A percentile compares a stretch with the other conserved stretches of the same genome.
phyloP scores from a whole-genome alignment of 371 early-diverging fungal genomes.

The Syncephalastrum sp. region DNA sequence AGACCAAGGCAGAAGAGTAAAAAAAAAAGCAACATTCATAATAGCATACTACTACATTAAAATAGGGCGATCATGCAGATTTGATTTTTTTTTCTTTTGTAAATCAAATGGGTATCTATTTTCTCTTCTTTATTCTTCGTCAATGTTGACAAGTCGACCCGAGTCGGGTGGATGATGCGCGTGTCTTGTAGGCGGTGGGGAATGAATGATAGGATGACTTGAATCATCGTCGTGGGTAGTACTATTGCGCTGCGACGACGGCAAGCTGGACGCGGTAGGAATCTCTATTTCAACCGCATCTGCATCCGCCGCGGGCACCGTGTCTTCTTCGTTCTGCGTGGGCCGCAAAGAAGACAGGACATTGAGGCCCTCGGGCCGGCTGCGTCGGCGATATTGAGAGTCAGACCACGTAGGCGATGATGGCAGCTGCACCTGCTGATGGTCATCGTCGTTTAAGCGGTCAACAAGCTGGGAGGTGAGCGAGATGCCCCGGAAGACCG shows the following conservation, averaged over 20 bases:
- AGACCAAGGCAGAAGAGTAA: constrained; percentile 13
- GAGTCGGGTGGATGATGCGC: constrained; percentile 10
- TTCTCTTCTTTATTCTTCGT: constrained; percentile 25
- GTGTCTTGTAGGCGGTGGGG: too few relatives aligned
- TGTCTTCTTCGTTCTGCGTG: constrained; percentile 12
- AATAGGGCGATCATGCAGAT: too few relatives aligned
- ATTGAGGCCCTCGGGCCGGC: not conserved
- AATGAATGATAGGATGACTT: not conserved
- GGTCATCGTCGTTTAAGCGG: constrained; percentile 31
- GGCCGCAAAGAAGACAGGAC: constrained; percentile 4
- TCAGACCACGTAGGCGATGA: constrained; percentile 26
- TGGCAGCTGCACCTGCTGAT: constrained; percentile 14
- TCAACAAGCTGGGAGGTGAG: constrained; percentile 47
- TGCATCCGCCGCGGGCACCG: constrained; percentile 17
- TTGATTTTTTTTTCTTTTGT: constrained; percentile 7
- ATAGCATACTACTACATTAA: too few relatives aligned
- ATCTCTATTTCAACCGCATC: constrained; percentile 49
- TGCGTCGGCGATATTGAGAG: constrained; percentile 11
- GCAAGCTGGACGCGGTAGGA: constrained; percentile 37
- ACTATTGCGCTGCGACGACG: constrained; percentile 17
- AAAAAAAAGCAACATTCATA: constrained; percentile 5
- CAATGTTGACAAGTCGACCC: constrained; percentile 25
- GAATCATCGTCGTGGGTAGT: constrained; percentile 18
- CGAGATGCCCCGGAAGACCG: constrained; percentile 46
- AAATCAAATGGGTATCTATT: constrained; percentile 3